Conservation (phyloP, 768 basidiomycete species). For the Boletus bicolor region DNA sequence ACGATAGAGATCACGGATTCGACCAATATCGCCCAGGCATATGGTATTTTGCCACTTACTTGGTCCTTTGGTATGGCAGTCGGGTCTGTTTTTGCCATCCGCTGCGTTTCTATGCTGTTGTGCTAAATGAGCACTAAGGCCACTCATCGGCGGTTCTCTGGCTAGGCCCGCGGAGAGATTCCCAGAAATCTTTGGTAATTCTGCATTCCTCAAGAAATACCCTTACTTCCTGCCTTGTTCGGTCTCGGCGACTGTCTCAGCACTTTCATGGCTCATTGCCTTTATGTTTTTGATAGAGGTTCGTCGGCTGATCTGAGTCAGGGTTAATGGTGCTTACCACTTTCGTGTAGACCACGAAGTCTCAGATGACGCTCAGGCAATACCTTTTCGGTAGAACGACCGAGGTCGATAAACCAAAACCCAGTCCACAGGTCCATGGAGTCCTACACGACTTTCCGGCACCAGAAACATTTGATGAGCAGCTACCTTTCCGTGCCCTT, state of each 20-base stretch:
- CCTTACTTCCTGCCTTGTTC: slow-evolving; percentile 76
- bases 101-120: neutral
- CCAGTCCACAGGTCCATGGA: neutral
- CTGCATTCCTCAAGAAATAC: slow-evolving; percentile 55
- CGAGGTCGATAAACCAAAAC: neutral
- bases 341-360: slow-evolving; percentile 14
- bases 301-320: neutral
- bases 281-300: slow-evolving; percentile 57
- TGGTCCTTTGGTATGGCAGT: slow-evolving; percentile 43
- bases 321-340: neutral
- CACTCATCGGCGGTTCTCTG: slow-evolving; percentile 64
- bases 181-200: slow-evolving; percentile 54
- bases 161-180: slow-evolving; percentile 66
- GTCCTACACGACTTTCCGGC: neutral
- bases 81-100: slow-evolving; percentile 34
- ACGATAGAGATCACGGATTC: slow-evolving; percentile 40
- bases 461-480: slow-evolving; percentile 10
- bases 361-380: slow-evolving; percentile 11
- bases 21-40: slow-evolving; percentile 38
- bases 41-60: slow-evolving; percentile 54
- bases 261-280: slow-evolving; percentile 47
- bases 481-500: slow-evolving; percentile 46
- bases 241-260: slow-evolving; percentile 54
- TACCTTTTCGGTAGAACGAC: slow-evolving; percentile 14
- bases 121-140: slow-evolving; percentile 38